A percentile compares a stretch with the other conserved stretches of the same genome.
Conservation (phyloP, 371 early-diverging fungal genomes). For the Thermomucor indicae-seudaticae region DNA sequence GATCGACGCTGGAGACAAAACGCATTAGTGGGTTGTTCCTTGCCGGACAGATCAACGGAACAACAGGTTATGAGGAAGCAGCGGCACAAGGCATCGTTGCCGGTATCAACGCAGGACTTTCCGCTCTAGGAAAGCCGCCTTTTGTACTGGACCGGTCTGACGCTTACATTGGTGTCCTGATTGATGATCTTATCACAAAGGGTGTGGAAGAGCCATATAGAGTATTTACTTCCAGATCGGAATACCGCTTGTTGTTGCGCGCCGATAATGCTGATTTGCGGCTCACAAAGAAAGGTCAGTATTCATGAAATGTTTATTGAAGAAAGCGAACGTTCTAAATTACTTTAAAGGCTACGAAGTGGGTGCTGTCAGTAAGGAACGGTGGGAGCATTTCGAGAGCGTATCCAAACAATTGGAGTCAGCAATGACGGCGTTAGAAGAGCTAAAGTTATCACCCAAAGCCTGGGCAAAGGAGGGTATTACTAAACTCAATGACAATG, state of each 20-base stretch:
- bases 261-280: slow-evolving; percentile 83
- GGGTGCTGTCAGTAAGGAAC: slow-evolving; percentile 45
- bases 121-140: slow-evolving; percentile 46
- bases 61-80: slow-evolving; percentile 88
- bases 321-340: not conserved
- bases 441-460: slow-evolving; percentile 38
- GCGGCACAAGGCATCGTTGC: slow-evolving; percentile 85
- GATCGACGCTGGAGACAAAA: slow-evolving; percentile 75
- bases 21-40: slow-evolving; percentile 74
- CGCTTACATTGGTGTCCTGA: slow-evolving; percentile 82
- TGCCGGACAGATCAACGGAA: slow-evolving; percentile 89
- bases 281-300: slow-evolving; percentile 60
- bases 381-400: slow-evolving; percentile 40
- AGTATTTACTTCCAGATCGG: slow-evolving; percentile 82
- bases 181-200: slow-evolving; percentile 81
- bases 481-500: slow-evolving; percentile 39
- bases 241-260: slow-evolving; percentile 72
- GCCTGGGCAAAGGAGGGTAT: slow-evolving; percentile 54
- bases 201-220: slow-evolving; percentile 87
- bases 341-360: slow-evolving; percentile 38
- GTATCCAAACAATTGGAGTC: slow-evolving; percentile 28
- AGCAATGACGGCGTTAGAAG: slow-evolving; percentile 38
- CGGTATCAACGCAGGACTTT: slow-evolving; percentile 78
- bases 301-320: not conserved
- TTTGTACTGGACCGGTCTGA: slow-evolving; percentile 75